Conservation (phyloP, 495 filamentous ascomycete species). For the Neurospora sublineolata region DNA sequence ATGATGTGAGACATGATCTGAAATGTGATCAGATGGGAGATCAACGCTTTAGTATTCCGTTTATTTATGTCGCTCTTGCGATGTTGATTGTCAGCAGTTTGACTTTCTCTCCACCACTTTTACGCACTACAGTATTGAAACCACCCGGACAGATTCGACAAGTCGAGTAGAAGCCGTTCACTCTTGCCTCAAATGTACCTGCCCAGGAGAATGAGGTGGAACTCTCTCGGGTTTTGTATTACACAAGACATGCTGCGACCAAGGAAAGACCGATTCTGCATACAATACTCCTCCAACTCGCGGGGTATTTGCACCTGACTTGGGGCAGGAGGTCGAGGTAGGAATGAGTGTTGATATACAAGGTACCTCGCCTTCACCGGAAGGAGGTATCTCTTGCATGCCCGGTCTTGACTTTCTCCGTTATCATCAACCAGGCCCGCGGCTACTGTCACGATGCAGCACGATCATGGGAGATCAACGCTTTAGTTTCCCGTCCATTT, state of each 20-base stretch:
- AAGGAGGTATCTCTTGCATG: background rate
- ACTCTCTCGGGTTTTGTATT: background rate
- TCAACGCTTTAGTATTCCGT: background rate
- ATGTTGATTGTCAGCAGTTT: background rate
- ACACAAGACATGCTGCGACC: background rate
- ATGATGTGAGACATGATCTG: background rate
- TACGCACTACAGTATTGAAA: background rate
- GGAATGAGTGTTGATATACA: background rate
- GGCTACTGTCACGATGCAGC: no score
- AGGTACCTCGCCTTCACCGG: background rate
- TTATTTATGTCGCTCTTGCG: no score
- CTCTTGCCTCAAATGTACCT: background rate
- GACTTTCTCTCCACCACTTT: background rate
- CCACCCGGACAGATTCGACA: background rate
- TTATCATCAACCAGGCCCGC: background rate
- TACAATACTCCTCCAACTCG: background rate
- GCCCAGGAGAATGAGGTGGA: background rate
- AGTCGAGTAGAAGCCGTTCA: background rate
- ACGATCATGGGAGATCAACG: no score
- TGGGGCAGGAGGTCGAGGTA: background rate
- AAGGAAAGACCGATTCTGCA: background rate
- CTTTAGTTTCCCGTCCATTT: no score
- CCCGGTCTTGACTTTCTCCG: background rate
- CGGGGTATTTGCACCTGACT: background rate
- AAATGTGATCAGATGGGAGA: background rate